Conservation (phyloP, 352 stramenopile genomes). For the Achlya hypogyna region DNA sequence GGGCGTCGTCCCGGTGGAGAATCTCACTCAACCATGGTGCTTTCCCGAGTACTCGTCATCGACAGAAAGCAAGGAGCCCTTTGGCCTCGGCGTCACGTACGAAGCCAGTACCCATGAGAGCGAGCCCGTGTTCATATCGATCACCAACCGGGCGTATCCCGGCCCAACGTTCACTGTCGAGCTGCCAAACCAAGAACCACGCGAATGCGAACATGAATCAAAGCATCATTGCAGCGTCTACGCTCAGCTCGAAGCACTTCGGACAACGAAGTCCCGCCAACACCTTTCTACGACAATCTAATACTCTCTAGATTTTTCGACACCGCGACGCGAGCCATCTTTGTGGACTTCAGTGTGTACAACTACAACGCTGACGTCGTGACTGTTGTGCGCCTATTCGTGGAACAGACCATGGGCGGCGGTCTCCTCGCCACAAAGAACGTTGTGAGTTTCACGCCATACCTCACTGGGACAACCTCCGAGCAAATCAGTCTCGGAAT, state of each 20-base stretch:
- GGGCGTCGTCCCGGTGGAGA: background rate
- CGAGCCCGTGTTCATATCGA: conserved; percentile 12
- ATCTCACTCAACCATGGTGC: background rate
- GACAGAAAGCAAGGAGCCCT: conserved; percentile 1
- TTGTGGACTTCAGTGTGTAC: conserved; percentile 19
- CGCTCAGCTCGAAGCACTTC: background rate
- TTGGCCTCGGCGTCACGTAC: conserved; percentile 2
- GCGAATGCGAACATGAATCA: background rate
- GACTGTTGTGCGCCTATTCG: conserved; percentile 11
- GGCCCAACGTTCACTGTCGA: conserved; percentile 14
- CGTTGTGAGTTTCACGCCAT: background rate
- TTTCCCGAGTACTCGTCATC: conserved; percentile 17
- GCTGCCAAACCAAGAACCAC: background rate
- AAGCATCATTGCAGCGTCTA: conserved; percentile 4
- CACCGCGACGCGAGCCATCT: conserved; percentile 11
- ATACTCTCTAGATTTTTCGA: conserved; percentile 11
- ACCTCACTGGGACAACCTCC: background rate
- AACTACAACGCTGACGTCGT: conserved; percentile 2
- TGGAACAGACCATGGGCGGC: conserved; percentile 12
- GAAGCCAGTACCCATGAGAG: background rate
- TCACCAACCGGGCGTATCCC: conserved; percentile 16
- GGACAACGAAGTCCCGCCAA: background rate
- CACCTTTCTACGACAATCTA: background rate
- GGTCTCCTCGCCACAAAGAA: background rate
- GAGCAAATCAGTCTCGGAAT: background rate